These are phyloP conservation scores for Eucalyptus pauciflora DNA, from an alignment of 345 rosid species.

Conservation along the genomic window DNA sequence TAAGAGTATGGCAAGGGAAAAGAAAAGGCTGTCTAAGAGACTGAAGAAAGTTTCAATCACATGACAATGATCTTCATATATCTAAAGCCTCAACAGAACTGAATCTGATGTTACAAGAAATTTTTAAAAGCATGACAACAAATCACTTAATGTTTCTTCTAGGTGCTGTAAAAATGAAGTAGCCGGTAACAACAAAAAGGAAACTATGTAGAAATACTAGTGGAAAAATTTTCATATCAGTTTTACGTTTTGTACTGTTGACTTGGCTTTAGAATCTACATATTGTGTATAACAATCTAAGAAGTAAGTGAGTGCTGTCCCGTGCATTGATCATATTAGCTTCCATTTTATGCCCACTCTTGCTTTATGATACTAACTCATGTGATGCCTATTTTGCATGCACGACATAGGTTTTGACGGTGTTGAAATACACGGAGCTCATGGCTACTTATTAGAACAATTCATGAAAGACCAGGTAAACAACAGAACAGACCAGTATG, in stretches of 20 bases:
- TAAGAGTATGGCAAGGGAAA: neutral
- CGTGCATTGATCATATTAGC: neutral
- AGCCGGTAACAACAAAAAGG: neutral
- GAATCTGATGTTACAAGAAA: neutral
- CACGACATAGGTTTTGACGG: slow-evolving; percentile 48
- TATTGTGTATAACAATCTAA: neutral
- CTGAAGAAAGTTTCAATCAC: neutral
- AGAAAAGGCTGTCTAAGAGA: neutral
- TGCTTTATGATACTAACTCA: neutral
- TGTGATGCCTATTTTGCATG: neutral
- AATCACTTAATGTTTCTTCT: neutral
- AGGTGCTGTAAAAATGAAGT: neutral
- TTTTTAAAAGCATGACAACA: neutral
- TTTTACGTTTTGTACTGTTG: neutral
- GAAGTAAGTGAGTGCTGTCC: neutral
- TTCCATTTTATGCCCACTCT: neutral
- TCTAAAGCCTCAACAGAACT: neutral
- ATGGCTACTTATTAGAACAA: slow-evolving; percentile 60
- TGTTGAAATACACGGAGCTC: slow-evolving; percentile 75
- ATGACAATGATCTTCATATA: neutral
- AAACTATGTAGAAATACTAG: neutral
- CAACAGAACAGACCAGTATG: slow-evolving; percentile 61
- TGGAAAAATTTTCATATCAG: neutral
- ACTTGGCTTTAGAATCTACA: neutral
- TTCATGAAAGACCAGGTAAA: slow-evolving; percentile 66